Conservation (phyloP, 306 rosid species). For the Vigna mungo region DNA sequence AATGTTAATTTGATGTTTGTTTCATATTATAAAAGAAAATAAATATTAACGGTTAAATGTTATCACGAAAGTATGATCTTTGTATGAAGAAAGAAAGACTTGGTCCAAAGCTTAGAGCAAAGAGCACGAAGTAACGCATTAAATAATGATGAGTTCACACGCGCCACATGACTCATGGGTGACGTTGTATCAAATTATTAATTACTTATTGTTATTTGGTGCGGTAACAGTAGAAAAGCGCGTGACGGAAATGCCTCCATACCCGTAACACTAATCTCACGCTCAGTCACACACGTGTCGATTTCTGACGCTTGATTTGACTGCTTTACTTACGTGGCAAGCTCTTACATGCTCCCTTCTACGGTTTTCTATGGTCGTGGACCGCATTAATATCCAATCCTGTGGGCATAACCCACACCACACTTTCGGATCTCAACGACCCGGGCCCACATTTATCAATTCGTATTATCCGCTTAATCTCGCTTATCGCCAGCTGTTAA, state of each 20-base stretch:
- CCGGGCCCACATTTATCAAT: constrained; percentile 18
- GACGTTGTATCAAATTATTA: constrained; percentile 24
- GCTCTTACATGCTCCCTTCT: constrained; percentile 30
- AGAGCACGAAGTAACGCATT: neutral
- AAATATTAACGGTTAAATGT: neutral
- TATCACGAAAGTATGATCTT: neutral
- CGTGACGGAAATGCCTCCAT: constrained; percentile 41
- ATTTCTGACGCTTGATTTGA: neutral
- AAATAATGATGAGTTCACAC: constrained; percentile 25
- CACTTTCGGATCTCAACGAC: neutral
- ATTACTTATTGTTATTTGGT: neutral
- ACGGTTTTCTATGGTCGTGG: constrained; percentile 7
- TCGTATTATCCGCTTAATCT: neutral
- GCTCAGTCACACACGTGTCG: constrained; percentile 43
- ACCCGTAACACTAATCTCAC: constrained; percentile 50
- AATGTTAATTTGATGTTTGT: neutral
- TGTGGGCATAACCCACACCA: neutral
- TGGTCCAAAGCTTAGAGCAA: neutral
- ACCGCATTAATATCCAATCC: neutral
- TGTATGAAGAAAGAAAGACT: neutral
- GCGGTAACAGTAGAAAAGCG: constrained; percentile 32
- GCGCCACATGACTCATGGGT: constrained; percentile 42
- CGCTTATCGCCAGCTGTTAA: neutral
- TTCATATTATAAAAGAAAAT: too few relatives aligned
- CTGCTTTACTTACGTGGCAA: constrained; percentile 50